Evolutionary conservation across 805 yeast genomes (phyloP).

Genomic region (Spathaspora arborariae): DNA sequence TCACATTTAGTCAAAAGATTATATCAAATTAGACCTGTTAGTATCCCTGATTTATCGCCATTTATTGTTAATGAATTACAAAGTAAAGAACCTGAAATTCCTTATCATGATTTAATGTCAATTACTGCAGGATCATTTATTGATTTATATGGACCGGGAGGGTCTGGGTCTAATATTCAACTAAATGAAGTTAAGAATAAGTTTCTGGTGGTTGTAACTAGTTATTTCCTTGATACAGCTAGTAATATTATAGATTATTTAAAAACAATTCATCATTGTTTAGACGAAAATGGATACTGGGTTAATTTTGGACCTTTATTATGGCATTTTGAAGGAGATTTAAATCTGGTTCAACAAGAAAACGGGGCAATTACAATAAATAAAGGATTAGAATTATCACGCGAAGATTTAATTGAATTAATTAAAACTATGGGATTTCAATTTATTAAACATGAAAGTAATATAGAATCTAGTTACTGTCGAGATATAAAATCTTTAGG

Average conservation of each 20-base stretch:
- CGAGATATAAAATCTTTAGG: constrained; percentile 50
- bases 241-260: constrained; percentile 56
- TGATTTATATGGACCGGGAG: constrained; percentile 58
- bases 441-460: constrained; percentile 41
- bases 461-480: constrained; percentile 50
- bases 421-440: constrained; percentile 48
- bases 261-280: constrained; percentile 42
- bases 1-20: constrained; percentile 43
- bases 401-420: constrained; percentile 50
- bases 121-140: constrained; percentile 72
- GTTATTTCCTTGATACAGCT: constrained; percentile 65
- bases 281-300: constrained; percentile 51
- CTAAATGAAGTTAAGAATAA: constrained; percentile 40
- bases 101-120: constrained; percentile 54
- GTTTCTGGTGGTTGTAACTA: constrained; percentile 49
- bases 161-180: constrained; percentile 33
- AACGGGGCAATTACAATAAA: constrained; percentile 28
- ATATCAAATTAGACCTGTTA: constrained; percentile 48
- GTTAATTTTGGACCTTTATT: constrained; percentile 64
- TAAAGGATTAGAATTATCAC: constrained; percentile 57
- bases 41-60: constrained; percentile 52
- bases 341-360: constrained; percentile 21
- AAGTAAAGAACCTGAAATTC: constrained; percentile 33
- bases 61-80: constrained; percentile 28
- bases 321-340: constrained; percentile 67